These are phyloP conservation scores for Rhizopogon vinicolor DNA, from an alignment of 768 basidiomycete species.

Conservation along the genomic window DNA sequence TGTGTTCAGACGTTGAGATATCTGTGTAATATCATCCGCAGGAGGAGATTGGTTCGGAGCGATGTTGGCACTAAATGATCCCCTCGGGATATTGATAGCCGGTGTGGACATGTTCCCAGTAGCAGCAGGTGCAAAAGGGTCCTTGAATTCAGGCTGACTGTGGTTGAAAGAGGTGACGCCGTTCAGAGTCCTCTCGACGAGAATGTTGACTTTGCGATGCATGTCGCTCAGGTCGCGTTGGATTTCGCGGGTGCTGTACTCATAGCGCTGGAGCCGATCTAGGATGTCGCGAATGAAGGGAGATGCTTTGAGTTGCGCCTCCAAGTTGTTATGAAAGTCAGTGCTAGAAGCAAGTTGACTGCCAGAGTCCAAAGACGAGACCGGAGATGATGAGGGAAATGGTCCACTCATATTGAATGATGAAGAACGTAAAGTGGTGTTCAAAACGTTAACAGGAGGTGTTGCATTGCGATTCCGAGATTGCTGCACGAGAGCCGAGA, in stretches of 20 bases:
- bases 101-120: slow-evolving; percentile 25
- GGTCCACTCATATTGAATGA: slow-evolving; percentile 41
- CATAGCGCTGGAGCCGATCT: slow-evolving; percentile 69
- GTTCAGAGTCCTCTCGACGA: slow-evolving; percentile 61
- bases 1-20: slow-evolving; percentile 74
- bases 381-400: slow-evolving; percentile 66
- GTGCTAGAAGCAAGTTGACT: slow-evolving; percentile 51
- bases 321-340: slow-evolving; percentile 51
- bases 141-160: slow-evolving; percentile 72
- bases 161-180: slow-evolving; percentile 14
- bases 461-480: slow-evolving; percentile 38
- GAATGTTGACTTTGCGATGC: slow-evolving; percentile 70
- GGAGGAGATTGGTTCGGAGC: slow-evolving; percentile 68
- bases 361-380: slow-evolving; percentile 72
- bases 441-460: slow-evolving; percentile 38
- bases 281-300: slow-evolving; percentile 73
- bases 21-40: slow-evolving; percentile 67
- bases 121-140: slow-evolving; percentile 59
- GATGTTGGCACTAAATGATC: slow-evolving; percentile 62
- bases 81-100: slow-evolving; percentile 44
- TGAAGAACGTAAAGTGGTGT: slow-evolving; percentile 31
- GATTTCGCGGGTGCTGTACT: slow-evolving; percentile 64
- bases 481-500: slow-evolving; percentile 33
- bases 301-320: slow-evolving; percentile 70
- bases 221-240: slow-evolving; percentile 72